These are phyloP conservation scores for Selenicereus undatus DNA, from an alignment of 148 eudicot genomes.

Conservation along the genomic window DNA sequence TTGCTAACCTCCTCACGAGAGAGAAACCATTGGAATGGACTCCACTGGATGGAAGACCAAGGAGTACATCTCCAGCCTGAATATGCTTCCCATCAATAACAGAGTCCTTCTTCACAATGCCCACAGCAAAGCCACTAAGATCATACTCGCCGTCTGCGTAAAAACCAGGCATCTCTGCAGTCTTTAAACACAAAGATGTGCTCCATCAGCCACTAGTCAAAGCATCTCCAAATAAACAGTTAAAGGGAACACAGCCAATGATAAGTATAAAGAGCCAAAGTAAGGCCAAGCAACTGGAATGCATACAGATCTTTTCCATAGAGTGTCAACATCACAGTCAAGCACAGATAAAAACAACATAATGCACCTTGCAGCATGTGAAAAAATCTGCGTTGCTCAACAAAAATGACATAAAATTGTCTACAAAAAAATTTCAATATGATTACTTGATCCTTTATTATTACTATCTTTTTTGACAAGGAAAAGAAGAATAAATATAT, in stretches of 20 bases:
- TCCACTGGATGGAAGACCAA: conserved; percentile 95
- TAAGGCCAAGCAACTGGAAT: background rate
- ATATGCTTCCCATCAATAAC: conserved; percentile 89
- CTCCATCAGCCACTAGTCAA: conserved; percentile 5
- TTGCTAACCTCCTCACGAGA: conserved; percentile 73
- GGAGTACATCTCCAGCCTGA: conserved; percentile 68
- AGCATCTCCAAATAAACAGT: background rate
- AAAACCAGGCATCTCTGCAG: conserved; percentile 98
- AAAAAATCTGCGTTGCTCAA: background rate
- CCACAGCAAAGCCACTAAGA: conserved; percentile 97
- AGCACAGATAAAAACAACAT: too few species aligned
- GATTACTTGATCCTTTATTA: background rate
- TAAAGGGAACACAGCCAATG: background rate
- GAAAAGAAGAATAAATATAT: too few species aligned
- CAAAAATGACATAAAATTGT: background rate
- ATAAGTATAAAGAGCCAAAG: background rate
- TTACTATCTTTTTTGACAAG: too few species aligned
- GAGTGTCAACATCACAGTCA: background rate
- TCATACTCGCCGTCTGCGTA: conserved; percentile 93
- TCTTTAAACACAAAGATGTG: conserved; percentile 35
- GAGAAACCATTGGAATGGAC: conserved; percentile 98
- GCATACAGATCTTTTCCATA: background rate
- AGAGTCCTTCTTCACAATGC: conserved; percentile 63
- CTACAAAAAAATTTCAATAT: background rate
- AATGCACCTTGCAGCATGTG: background rate